Evolutionary conservation across 83 land plant genomes (phyloP).

Genomic region (Picea abies): DNA sequence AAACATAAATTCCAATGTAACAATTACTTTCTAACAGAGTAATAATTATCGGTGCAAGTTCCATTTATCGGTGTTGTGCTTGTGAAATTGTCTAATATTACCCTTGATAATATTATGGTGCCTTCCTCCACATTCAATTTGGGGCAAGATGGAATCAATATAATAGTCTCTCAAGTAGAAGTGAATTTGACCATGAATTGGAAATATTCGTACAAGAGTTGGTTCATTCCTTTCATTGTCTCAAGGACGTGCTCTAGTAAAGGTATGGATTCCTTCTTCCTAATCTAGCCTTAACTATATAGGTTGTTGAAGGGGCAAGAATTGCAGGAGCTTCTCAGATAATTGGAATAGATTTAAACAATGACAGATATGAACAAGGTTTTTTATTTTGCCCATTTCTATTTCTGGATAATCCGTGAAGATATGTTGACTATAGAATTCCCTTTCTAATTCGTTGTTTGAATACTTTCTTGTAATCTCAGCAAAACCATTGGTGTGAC

Average conservation of each 20-base stretch:
- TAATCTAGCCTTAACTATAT: too few relatives aligned
- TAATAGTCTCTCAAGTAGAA: conserved; percentile 48
- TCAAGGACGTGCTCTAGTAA: conserved; percentile 43
- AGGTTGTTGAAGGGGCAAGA: conserved; percentile 45
- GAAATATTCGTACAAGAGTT: conserved; percentile 52
- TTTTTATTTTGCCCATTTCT: background rate
- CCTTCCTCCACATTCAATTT: conserved; percentile 31
- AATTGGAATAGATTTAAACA: conserved; percentile 31
- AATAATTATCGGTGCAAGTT: conserved; percentile 16
- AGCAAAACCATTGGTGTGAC: conserved; percentile 52
- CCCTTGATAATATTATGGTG: conserved; percentile 27
- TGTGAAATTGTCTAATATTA: conserved; percentile 32
- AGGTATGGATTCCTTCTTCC: too few relatives aligned
- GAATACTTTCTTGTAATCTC: background rate
- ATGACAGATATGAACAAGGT: conserved; percentile 24
- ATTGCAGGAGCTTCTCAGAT: conserved; percentile 37
- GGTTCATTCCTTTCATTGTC: conserved; percentile 35
- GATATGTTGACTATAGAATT: too few relatives aligned
- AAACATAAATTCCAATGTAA: too few relatives aligned
- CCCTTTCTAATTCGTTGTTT: background rate
- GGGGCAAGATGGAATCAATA: conserved; percentile 39
- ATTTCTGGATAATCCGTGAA: too few relatives aligned
- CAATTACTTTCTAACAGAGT: too few relatives aligned
- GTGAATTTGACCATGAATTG: conserved; percentile 54
- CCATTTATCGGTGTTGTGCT: conserved; percentile 46